These are phyloP conservation scores for Nicotiana paniculata DNA, from an alignment of 257 asterid genomes.

Conservation along the genomic window DNA sequence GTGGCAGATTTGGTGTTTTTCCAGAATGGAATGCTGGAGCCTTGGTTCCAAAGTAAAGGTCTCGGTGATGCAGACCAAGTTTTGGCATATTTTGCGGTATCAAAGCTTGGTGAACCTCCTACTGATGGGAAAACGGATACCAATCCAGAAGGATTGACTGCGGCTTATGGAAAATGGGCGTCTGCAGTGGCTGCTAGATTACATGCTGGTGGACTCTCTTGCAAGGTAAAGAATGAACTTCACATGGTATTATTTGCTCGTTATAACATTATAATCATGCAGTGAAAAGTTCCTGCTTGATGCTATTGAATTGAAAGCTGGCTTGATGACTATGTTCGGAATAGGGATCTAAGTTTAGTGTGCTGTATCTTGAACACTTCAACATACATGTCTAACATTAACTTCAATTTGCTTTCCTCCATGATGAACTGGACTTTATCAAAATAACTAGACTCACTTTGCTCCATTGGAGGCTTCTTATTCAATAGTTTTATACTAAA, in stretches of 20 bases:
- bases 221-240: conserved; percentile 55
- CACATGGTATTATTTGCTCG: background rate
- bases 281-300: background rate
- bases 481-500: background rate
- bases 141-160: conserved; percentile 92
- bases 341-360: background rate
- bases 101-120: conserved; percentile 93
- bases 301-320: background rate
- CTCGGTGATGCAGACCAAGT: conserved; percentile 86
- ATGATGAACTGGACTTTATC: background rate
- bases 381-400: background rate
- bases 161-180: conserved; percentile 96
- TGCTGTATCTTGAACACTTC: background rate
- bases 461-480: background rate
- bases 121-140: conserved; percentile 87
- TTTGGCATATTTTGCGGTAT: conserved; percentile 88
- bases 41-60: conserved; percentile 86
- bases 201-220: conserved; percentile 74
- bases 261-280: background rate
- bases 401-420: background rate
- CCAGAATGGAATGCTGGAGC: conserved; percentile 99
- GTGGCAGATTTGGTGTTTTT: conserved; percentile 98
- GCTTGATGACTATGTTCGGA: background rate
- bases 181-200: conserved; percentile 80
- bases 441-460: background rate